phyloP scores from a whole-genome alignment of 2,329 filamentous ascomycete species.

The Rhynchosporium agropyri region DNA sequence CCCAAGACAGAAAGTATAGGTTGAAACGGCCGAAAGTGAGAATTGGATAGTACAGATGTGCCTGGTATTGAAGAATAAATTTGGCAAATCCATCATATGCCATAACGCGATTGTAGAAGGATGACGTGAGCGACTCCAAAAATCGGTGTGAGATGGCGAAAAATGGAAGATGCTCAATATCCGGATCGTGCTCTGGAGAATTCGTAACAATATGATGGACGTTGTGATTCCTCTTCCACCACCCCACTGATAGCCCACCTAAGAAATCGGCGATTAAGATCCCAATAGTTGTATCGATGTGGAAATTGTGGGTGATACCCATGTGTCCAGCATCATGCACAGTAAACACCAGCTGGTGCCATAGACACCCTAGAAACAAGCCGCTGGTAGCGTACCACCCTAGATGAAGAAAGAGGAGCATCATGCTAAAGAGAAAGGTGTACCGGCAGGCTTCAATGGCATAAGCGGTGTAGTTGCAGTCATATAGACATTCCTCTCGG shows the following conservation, averaged over 20 bases:
- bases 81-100: conserved; percentile 74
- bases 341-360: conserved; percentile 93
- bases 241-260: conserved; percentile 86
- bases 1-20: conserved; percentile 80
- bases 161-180: conserved; percentile 89
- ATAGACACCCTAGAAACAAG: conserved; percentile 77
- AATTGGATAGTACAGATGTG: conserved; percentile 82
- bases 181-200: conserved; percentile 90
- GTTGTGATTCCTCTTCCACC: conserved; percentile 98
- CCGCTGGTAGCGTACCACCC: conserved; percentile 72
- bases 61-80: conserved; percentile 71
- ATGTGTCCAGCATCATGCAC: conserved; percentile 97
- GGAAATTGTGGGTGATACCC: conserved; percentile 92
- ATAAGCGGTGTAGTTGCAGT: conserved; percentile 84
- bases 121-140: conserved; percentile 71
- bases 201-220: conserved; percentile 98
- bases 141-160: conserved; percentile 86
- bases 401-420: conserved; percentile 61
- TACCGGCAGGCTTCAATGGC: conserved; percentile 76
- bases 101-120: conserved; percentile 83
- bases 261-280: conserved; percentile 89
- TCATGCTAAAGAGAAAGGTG: conserved; percentile 62
- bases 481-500: conserved; percentile 72
- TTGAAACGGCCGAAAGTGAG: conserved; percentile 85
- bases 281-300: conserved; percentile 79